Percentiles rank a stretch among this genome's conserved stretches.
phyloP scores from a whole-genome alignment of 257 asterid genomes.

The Fraxinus quadrangulata region DNA sequence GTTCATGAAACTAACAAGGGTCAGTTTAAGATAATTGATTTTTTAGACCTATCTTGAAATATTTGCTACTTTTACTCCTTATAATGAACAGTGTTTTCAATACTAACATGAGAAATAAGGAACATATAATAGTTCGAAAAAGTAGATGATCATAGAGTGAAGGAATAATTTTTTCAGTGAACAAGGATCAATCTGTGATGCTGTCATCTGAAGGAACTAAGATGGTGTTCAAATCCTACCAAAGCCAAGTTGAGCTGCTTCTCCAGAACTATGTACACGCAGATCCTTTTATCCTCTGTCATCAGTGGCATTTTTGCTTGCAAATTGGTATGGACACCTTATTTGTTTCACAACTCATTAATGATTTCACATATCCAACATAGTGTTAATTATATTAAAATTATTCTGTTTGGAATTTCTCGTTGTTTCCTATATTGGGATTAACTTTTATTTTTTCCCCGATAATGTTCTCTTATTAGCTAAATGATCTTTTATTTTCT shows the following conservation, averaged over 20 bases:
- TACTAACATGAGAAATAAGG: not conserved
- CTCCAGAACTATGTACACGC: conserved; percentile 48
- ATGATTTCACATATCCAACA: not conserved
- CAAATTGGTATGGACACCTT: conserved; percentile 53
- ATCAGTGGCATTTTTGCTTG: conserved; percentile 59
- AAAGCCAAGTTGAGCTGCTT: conserved; percentile 51
- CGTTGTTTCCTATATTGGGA: not conserved
- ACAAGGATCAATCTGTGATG: conserved; percentile 31
- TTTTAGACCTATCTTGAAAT: not conserved
- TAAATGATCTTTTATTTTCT: not conserved
- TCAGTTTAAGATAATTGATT: not conserved
- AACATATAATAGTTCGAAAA: not conserved
- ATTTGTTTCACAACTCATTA: conserved; percentile 1
- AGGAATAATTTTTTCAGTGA: not conserved
- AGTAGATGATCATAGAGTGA: not conserved
- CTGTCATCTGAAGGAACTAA: conserved; percentile 33
- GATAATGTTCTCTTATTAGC: not conserved
- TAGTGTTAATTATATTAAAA: not conserved
- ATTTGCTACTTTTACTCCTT: not conserved
- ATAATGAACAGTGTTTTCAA: not conserved
- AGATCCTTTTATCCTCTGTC: conserved; percentile 43
- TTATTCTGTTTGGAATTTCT: not conserved
- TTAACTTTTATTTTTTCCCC: too few relatives aligned
- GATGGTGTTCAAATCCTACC: conserved; percentile 50
- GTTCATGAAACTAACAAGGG: not conserved